Percentiles rank a stretch among this genome's conserved stretches.
phyloP scores from a whole-genome alignment of 768 basidiomycete species.

The Calvatia gigantea region DNA sequence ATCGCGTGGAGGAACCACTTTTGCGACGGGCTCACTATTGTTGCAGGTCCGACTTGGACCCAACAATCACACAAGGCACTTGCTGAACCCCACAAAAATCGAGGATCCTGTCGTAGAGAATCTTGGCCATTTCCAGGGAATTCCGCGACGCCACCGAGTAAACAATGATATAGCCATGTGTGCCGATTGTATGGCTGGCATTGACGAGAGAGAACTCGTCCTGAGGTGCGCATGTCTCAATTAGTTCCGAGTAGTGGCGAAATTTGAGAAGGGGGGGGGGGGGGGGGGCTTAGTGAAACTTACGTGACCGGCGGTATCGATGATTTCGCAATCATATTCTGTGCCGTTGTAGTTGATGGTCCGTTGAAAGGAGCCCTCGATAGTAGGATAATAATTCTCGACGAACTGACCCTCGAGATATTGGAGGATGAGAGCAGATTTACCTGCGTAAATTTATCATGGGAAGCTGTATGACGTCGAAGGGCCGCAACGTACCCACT shows the following conservation, averaged over 20 bases:
- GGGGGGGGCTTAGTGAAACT: too few relatives aligned
- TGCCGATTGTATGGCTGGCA: constrained; percentile 87
- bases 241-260: neutral
- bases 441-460: constrained; percentile 50
- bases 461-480: constrained; percentile 17
- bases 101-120: constrained; percentile 90
- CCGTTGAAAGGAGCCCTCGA: constrained; percentile 78
- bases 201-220: constrained; percentile 91
- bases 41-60: constrained; percentile 80
- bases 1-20: constrained; percentile 16
- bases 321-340: constrained; percentile 89
- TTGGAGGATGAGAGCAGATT: constrained; percentile 86
- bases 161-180: constrained; percentile 91
- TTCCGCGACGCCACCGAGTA: constrained; percentile 84
- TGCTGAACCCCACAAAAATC: constrained; percentile 78
- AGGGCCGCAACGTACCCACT: constrained; percentile 56
- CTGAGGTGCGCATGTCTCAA: constrained; percentile 33
- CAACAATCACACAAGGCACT: constrained; percentile 90
- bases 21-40: constrained; percentile 51
- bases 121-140: constrained; percentile 89
- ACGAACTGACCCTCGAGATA: constrained; percentile 85
- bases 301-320: constrained; percentile 94
- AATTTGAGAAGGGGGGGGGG: constrained; percentile 9
- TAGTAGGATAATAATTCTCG: constrained; percentile 89
- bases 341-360: constrained; percentile 72